These are phyloP conservation scores for Aureoboletus auriporus DNA, from an alignment of 768 basidiomycete species.

Conservation along the genomic window DNA sequence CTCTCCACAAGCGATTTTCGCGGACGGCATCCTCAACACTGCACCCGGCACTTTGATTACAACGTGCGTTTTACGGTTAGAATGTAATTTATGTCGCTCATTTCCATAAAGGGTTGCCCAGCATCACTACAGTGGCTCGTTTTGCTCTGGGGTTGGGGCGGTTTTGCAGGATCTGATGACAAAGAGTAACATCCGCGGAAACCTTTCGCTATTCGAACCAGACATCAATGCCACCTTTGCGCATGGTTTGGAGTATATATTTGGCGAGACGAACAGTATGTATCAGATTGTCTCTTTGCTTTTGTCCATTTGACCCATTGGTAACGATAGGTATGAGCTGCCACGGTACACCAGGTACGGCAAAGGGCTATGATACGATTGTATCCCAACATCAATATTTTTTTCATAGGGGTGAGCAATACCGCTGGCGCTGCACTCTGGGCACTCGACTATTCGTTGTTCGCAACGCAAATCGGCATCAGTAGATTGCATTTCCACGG, in stretches of 20 bases:
- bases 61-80: conserved; percentile 36
- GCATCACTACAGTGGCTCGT: conserved; percentile 52
- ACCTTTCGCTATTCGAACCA: conserved; percentile 46
- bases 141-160: conserved; percentile 51
- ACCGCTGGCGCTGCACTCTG: conserved; percentile 69
- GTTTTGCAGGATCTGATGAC: conserved; percentile 64
- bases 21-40: conserved; percentile 46
- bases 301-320: conserved; percentile 1
- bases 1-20: conserved; percentile 59
- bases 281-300: conserved; percentile 24
- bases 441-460: conserved; percentile 63
- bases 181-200: conserved; percentile 53
- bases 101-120: conserved; percentile 34
- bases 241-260: conserved; percentile 49
- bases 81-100: background rate
- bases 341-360: conserved; percentile 32
- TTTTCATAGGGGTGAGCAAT: conserved; percentile 52
- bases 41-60: conserved; percentile 47
- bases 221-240: conserved; percentile 51
- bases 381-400: background rate
- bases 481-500: conserved; percentile 59
- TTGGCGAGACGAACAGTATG: conserved; percentile 62
- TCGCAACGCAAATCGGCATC: conserved; percentile 53
- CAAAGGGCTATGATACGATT: background rate
- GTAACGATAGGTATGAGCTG: conserved; percentile 28